Evolutionary conservation across 2,329 filamentous ascomycete genomes (phyloP).

Genomic region (Penicillium sp.): DNA sequence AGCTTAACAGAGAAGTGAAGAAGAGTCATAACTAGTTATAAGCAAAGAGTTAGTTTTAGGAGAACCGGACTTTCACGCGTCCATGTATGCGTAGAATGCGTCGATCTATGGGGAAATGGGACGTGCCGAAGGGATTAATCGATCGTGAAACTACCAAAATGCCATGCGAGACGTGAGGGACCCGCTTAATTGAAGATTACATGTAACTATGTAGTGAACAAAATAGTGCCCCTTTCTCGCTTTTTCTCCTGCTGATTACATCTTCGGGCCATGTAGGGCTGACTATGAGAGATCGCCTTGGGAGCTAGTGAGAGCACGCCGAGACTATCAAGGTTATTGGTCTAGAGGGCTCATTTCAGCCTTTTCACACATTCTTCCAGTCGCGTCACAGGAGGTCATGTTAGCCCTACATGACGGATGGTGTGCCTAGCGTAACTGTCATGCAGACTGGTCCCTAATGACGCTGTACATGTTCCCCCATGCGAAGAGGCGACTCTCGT

Average conservation of each 20-base stretch:
- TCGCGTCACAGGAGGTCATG: slow-evolving; percentile 21
- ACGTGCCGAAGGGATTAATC: slow-evolving; percentile 17
- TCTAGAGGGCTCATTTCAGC: neutral
- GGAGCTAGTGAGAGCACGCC: neutral
- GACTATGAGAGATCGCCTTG: slow-evolving; percentile 1
- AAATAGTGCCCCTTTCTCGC: neutral
- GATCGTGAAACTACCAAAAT: slow-evolving; percentile 11
- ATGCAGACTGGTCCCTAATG: neutral
- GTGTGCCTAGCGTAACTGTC: neutral
- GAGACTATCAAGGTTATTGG: neutral
- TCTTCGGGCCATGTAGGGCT: slow-evolving; percentile 4
- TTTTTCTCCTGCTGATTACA: neutral
- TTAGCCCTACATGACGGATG: slow-evolving; percentile 10
- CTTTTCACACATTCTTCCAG: slow-evolving; percentile 12
- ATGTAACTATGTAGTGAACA: neutral
- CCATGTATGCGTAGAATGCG: slow-evolving; percentile 16
- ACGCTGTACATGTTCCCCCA: neutral
- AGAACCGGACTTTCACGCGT: neutral
- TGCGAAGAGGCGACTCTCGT: neutral
- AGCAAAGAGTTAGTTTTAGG: neutral
- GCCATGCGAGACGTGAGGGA: slow-evolving; percentile 19
- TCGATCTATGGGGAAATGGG: slow-evolving; percentile 17
- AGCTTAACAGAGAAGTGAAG: neutral
- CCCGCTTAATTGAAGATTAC: neutral
- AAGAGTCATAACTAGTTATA: slow-evolving; percentile 5